Conservation (phyloP, 108 stramenopile species). For the Nannochloropsis gaditana region DNA sequence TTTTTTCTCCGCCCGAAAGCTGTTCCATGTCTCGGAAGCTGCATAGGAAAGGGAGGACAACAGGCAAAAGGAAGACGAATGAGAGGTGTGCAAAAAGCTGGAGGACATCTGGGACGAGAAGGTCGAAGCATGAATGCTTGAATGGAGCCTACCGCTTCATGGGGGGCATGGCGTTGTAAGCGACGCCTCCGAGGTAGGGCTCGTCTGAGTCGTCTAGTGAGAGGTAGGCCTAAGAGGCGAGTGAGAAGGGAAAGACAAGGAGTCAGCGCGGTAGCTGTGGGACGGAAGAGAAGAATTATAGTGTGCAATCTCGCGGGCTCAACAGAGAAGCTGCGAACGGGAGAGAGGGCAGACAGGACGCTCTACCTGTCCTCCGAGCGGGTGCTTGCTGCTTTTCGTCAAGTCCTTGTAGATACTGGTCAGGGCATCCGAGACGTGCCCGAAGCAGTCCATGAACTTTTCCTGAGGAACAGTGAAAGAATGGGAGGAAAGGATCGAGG, state of each 20-base stretch:
- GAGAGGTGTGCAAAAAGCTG: background rate
- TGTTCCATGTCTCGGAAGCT: constrained; percentile 92
- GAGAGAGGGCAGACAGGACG: background rate
- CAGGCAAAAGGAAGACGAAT: background rate
- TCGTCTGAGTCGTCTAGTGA: constrained; percentile 82
- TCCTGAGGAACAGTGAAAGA: background rate
- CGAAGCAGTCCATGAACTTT: constrained; percentile 24
- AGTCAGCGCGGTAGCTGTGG: background rate
- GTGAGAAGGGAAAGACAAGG: background rate
- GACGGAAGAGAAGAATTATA: background rate
- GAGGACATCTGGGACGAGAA: background rate
- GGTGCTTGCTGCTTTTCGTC: constrained; percentile 81
- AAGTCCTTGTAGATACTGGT: constrained; percentile 90
- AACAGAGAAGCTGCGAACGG: background rate
- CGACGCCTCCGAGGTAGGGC: constrained; percentile 90
- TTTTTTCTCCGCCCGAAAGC: constrained; percentile 99
- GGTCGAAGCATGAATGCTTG: background rate
- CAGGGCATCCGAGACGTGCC: constrained; percentile 66
- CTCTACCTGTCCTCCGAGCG: constrained; percentile 33
- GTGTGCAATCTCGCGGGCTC: background rate
- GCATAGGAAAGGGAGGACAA: background rate
- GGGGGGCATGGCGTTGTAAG: constrained; percentile 99
- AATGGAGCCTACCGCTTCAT: constrained; percentile 71
- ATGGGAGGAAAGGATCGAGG: background rate
- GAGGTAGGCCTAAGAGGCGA: constrained; percentile 75